These are phyloP conservation scores for Botrytis tulipae DNA, from an alignment of 2,329 filamentous ascomycete species.

Conservation along the genomic window DNA sequence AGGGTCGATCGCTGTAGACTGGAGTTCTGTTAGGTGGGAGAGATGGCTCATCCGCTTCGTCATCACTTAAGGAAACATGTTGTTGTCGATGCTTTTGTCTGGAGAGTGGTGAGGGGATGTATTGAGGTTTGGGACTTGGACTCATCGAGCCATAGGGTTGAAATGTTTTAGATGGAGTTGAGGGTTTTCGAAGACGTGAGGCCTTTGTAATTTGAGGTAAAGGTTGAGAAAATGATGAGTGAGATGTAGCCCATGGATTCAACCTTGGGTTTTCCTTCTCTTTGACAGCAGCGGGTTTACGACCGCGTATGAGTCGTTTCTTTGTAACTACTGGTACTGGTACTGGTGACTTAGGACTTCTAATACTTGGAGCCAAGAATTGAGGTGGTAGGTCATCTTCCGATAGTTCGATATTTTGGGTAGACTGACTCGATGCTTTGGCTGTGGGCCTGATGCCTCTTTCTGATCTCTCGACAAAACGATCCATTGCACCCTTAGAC, in stretches of 20 bases:
- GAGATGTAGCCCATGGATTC: conserved; percentile 18
- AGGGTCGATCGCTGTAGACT: not conserved
- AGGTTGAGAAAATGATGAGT: conserved; percentile 13
- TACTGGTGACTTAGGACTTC: conserved; percentile 1
- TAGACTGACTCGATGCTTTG: conserved; percentile 16
- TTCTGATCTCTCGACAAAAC: conserved; percentile 38
- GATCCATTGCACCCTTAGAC: conserved; percentile 39
- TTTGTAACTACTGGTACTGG: too few species aligned
- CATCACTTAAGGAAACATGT: not conserved
- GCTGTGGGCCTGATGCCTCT: conserved; percentile 17
- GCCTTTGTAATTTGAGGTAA: conserved; percentile 9
- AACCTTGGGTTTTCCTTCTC: conserved; percentile 8
- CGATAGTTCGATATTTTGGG: not conserved
- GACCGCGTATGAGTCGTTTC: conserved; percentile 12
- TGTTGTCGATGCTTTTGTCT: not conserved
- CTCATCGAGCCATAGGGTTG: not conserved
- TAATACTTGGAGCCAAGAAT: conserved; percentile 9
- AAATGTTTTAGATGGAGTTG: not conserved
- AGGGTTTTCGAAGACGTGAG: not conserved
- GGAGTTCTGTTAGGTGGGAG: not conserved
- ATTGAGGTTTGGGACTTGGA: conserved; percentile 8
- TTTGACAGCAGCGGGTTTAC: not conserved
- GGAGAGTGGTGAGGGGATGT: not conserved
- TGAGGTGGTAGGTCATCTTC: conserved; percentile 27
- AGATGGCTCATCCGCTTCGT: conserved; percentile 5